These are phyloP conservation scores for Theileria annulata DNA, from an alignment of 169 alveolate genomes.

Conservation along the genomic window DNA sequence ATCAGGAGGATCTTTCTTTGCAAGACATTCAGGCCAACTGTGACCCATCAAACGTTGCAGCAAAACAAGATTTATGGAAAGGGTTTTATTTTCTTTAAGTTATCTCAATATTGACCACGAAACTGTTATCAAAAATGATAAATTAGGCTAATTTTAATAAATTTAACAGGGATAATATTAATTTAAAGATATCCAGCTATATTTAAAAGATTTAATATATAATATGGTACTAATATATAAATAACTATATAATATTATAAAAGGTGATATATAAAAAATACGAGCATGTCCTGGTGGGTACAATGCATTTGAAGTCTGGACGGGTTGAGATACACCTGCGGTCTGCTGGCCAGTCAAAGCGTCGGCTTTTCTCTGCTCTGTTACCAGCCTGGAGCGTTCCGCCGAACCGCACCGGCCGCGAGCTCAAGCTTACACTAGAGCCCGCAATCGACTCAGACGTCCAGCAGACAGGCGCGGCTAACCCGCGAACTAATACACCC, in stretches of 20 bases:
- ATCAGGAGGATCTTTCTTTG: slow-evolving; percentile 75
- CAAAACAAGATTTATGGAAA: slow-evolving; percentile 34
- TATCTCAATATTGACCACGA: background rate
- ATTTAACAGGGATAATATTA: background rate
- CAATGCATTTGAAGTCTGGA: background rate
- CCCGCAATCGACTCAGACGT: slow-evolving; percentile 36
- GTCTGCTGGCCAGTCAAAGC: slow-evolving; percentile 35
- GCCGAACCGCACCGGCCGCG: slow-evolving; percentile 32
- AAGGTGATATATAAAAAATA: background rate
- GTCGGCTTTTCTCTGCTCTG: slow-evolving; percentile 52
- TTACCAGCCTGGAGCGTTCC: slow-evolving; percentile 58
- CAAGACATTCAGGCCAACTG: slow-evolving; percentile 71
- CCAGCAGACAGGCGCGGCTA: slow-evolving; percentile 33
- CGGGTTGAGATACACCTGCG: slow-evolving; percentile 22
- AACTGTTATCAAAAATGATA: background rate
- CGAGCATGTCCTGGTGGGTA: slow-evolving; percentile 45
- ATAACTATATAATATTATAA: background rate
- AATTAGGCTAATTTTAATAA: background rate
- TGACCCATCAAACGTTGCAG: slow-evolving; percentile 64
- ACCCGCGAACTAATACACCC: slow-evolving; percentile 11
- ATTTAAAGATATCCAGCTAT: background rate
- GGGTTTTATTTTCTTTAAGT: slow-evolving; percentile 7
- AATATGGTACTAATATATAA: background rate
- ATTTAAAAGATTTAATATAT: background rate
- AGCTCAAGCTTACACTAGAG: slow-evolving; percentile 16